Evolutionary conservation across 1,284 basidiomycete species (phyloP), one percentile per base, ranked within the genome.

Genomic region (Apiotrichum gracile): DNA sequence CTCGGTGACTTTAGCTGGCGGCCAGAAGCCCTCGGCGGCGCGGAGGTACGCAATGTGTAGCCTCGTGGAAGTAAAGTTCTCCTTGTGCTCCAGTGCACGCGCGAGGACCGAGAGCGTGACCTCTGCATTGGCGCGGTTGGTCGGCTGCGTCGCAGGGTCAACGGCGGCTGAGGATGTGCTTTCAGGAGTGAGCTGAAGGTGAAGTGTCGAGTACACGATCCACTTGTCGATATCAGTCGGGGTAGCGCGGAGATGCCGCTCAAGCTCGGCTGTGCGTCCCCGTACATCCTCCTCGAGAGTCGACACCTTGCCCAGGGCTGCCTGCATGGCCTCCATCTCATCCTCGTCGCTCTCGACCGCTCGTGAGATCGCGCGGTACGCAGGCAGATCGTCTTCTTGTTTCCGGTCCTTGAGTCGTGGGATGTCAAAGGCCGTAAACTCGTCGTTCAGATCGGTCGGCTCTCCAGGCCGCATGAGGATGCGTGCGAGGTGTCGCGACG

Each of bases 41-140:
- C 56, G 55, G 2, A 75, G 61, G 41, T 69, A 72, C 1, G 71
- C 69, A 8, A 70, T 58, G 37, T 74, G 68, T 5, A 76, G 60
- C 8, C 51, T 49, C 0, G 62, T 29, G 1, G 68, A 70, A 13
- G 27, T 27, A 10, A 54, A 61, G 55, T 73, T 72, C 7, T 12
- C 9, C 0, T 58, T 44, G 21, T 64, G 54, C 5, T 68, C 58
- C 19, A 75, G 60, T 0, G 71, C 75, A 29, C 65, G 58, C 6
- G 63, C 51, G 6, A 76, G 64, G 22, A 73, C 65, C 5, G 72
- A 67, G 2, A 74, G 58, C 1, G 69, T 68, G 24, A 76, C 61
- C 42, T 74, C 73, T 12, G 70, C 67, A 22, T 65, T 56, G 14
- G 66, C 66, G 34, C 63, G 56, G 14, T 39, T 58, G 8, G 43